Evolutionary conservation across 345 rosid genomes (phyloP), one percentile per base, ranked within the genome.

Genomic region (Gynandropsis gynandra): DNA sequence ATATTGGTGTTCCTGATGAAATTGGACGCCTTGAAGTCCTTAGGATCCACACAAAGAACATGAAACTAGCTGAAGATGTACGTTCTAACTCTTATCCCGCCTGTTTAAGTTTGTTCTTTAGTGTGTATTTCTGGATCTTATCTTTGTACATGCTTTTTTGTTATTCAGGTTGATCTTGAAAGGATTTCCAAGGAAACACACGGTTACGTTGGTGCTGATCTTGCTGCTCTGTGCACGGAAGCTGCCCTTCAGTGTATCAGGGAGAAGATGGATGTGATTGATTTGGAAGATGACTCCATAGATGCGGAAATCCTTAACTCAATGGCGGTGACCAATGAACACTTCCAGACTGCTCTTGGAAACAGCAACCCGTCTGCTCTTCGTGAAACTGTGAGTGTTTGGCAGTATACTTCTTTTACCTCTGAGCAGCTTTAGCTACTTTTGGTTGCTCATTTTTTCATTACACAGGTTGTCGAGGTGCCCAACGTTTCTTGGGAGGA

Each of bases 1-100:
- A 86, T 56, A 89, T 89, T 31, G 97, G 97, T 44, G 94, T 89
- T 44, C 97, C 97, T 6, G 97, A 86, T 63, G 98, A 90, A 69
- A 75, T 90, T 41, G 98, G 98, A n/a, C 96, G 98, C 42, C 96
- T 90, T 50, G 98, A 90, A 70, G 98, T 90, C 63, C 92, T 90
- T 48, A 87, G 98, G 32, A 90, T 90, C 47, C 98, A 90, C 60
- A 90, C 96, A 0, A 90, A 87, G 80, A 90, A 90, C 74, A 90
- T 90, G 98, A 90, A 87, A 76, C 87, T 90, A 47, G 71, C 96
- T 14, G 96, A 87, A 56, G 95, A 90, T 74, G 96, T 89, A 78
- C 68, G 64, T 46, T 17, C 40, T 17, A 34, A 53, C 2, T n/a
- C 27, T 42, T 27, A 31, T 48, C 36, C 11, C 8, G 8, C 50